Evolutionary conservation across 805 yeast species (phyloP).

Genomic region (Monosporozyma servazzii): DNA sequence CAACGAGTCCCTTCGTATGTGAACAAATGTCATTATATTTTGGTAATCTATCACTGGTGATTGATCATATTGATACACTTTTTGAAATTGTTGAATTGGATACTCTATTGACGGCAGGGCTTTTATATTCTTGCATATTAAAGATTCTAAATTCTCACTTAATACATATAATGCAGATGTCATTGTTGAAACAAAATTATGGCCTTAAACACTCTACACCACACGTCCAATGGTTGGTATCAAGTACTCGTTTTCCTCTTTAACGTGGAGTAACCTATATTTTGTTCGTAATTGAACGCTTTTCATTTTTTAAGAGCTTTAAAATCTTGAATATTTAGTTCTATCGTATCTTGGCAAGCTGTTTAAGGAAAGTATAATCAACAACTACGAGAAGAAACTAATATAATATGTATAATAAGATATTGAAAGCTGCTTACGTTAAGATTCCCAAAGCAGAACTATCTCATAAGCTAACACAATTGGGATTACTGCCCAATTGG

Average conservation of each 20-base stretch:
- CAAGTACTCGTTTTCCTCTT: no score
- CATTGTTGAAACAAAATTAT: neutral
- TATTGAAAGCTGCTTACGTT: conserved; percentile 25
- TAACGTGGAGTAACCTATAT: neutral
- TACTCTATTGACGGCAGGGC: conserved; percentile 17
- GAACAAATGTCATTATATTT: conserved; percentile 9
- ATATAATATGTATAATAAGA: conserved; percentile 32
- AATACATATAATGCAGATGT: conserved; percentile 14
- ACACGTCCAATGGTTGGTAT: neutral
- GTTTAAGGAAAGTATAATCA: neutral
- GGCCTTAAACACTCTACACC: neutral
- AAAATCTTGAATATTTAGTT: neutral
- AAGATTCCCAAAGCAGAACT: conserved; percentile 23
- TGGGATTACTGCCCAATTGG: neutral
- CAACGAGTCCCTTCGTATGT: conserved; percentile 21
- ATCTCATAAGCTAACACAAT: neutral
- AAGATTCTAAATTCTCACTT: conserved; percentile 24
- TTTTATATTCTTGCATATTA: conserved; percentile 21
- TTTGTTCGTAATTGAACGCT: neutral
- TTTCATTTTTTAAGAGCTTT: neutral
- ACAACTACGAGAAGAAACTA: neutral
- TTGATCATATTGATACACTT: conserved; percentile 8
- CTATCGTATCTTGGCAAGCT: neutral
- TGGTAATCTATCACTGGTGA: conserved; percentile 13
- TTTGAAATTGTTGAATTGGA: conserved; percentile 16